Evolutionary conservation across 2,329 filamentous ascomycete species (phyloP), one percentile per base, ranked within the genome.

Genomic region (Pseudogymnoascus destructans): DNA sequence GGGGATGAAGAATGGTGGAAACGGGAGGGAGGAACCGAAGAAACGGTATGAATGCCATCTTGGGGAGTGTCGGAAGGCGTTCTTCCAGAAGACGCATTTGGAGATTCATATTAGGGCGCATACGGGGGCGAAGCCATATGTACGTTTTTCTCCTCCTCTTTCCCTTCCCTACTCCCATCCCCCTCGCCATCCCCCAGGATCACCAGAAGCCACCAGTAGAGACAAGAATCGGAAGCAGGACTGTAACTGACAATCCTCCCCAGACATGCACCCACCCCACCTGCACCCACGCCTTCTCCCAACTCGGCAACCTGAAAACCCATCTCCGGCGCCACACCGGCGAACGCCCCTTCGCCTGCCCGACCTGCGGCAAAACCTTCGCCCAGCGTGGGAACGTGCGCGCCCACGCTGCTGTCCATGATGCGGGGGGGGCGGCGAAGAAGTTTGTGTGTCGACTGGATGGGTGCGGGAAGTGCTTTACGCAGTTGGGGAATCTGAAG

Each of bases 401-500:
- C 58, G 86, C 88, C 1, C 91, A 96, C 73, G 81, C 85, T 73
- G 86, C 87, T 66, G 89, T 88, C 1, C 91, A 95, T 71, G 78
- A 84, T 61, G 17, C 36, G 1, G 38, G 38, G 0, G 17, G 17
- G 0, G 79, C 84, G 49, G 77, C 81, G 35, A 95, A 93, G 72
- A 87, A 85, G 1, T 95, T 86, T 69, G 79, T 81, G 27, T 97
- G 92, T 73, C 82, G 80, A 61, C 77, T 96, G 6, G 89, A 95
- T 65, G 79, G 82, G 61, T 97, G 92, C 73, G 82, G 83, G 61
- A 96, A 95, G 74, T 79, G 84, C 42, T 96, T 96, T 69, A 95
- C 89, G 0, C 88, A 95, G 65, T 79, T 92, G 1, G 92, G 92
- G 7, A 96, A 96, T 68, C 79, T 96, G 64, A 97, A 97, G 80